Evolutionary conservation across 352 stramenopile species (phyloP), one percentile per base, ranked within the genome.

Genomic region (Phytophthora palmivora): DNA sequence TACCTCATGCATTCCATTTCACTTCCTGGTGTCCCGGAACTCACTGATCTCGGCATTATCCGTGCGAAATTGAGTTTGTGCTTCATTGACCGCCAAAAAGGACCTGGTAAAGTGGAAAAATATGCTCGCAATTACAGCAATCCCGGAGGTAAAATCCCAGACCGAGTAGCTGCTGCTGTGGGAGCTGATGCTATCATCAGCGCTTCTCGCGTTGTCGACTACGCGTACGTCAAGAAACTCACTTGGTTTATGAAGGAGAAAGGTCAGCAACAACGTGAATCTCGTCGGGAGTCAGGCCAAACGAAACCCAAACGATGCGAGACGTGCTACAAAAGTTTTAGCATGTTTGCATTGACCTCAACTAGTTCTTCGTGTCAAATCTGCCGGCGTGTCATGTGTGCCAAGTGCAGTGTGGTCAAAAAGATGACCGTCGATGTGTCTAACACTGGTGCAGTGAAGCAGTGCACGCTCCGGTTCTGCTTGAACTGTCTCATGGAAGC

Each of bases 391-490:
- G 53, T 67, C 1, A 67, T 86, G 14, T 89, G 80, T 52, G 26
- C 49, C 37, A 76, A 78, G 33, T 89, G 79, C 57, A 75, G 64
- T 7, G 75, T 89, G 8, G 33, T 76, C 22, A 87, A 87, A 56
- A 80, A 78, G 10, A 69, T 87, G 54, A 75, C 73, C 0, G 55
- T 89, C 26, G 74, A 89, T 51, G 58, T 87, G 21, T 63, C 68
- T 3, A 51, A 28, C 11, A 66, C 77, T 15, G 58, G 45, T 0
- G 56, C 57, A 28, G 60, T 78, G 15, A 59, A 46, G 26, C 70
- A 87, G 19, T 66, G 60, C 11, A 36, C 66, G 30, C 52, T 87
- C 3, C 57, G 58, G 7, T 67, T 67, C 34, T 67, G 58, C 16
- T 33, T 67, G 41, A 67, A 55, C 16, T 67, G 49, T 32, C 19